Conservation (phyloP, 352 stramenopile species). For the Globisporangium cylindrosporum region DNA sequence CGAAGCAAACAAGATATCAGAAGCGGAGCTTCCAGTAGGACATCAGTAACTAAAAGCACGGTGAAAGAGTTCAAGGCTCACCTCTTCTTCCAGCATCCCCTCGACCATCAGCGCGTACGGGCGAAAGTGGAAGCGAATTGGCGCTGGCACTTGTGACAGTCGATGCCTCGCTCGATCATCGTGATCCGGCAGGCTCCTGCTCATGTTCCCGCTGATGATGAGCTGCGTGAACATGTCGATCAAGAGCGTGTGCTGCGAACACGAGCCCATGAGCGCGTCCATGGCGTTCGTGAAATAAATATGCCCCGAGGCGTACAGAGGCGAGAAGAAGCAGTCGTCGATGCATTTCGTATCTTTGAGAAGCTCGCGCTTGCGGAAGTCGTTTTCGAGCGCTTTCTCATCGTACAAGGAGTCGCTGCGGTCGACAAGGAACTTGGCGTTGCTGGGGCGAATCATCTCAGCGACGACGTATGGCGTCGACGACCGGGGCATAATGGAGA, state of each 20-base stretch:
- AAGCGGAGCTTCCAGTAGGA: not conserved
- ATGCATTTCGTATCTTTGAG: slow-evolving; percentile 56
- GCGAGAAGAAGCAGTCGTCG: slow-evolving; percentile 53
- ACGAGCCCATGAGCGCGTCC: slow-evolving; percentile 61
- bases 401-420: slow-evolving; percentile 45
- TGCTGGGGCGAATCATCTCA: slow-evolving; percentile 72
- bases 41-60: not conserved
- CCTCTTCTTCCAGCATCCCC: slow-evolving; percentile 52
- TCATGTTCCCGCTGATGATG: slow-evolving; percentile 54
- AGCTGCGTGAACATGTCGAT: slow-evolving; percentile 73
- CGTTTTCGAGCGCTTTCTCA: slow-evolving; percentile 28
- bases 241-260: slow-evolving; percentile 52
- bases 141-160: slow-evolving; percentile 53
- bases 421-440: slow-evolving; percentile 71
- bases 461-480: slow-evolving; percentile 53
- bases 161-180: slow-evolving; percentile 38
- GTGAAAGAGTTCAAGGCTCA: slow-evolving; percentile 13
- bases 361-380: slow-evolving; percentile 36
- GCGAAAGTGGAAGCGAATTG: slow-evolving; percentile 52
- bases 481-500: slow-evolving; percentile 5
- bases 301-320: slow-evolving; percentile 57
- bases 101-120: slow-evolving; percentile 60
- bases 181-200: slow-evolving; percentile 45
- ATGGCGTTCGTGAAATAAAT: slow-evolving; percentile 76
- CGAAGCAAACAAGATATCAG: not conserved